Evolutionary conservation across 2,329 filamentous ascomycete species (phyloP), one percentile per base, ranked within the genome.

Genomic region (Reticulascus tulasneorum): DNA sequence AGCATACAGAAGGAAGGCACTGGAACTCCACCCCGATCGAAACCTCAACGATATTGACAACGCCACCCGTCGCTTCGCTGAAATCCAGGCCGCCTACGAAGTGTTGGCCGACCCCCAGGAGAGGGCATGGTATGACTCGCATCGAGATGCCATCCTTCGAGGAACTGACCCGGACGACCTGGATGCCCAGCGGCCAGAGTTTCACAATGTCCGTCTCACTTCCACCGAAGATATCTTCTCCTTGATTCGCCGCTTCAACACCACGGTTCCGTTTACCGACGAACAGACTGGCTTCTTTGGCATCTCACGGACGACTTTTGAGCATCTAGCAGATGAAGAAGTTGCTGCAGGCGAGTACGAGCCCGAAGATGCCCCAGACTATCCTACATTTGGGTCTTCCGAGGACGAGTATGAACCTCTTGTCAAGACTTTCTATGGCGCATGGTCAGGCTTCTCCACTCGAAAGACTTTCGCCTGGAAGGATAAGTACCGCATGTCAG

Each of bases 81-180:
- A 96, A 55, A 75, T 97, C 19, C 91, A 96, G 59, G 77, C 89
- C 23, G 93, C 93, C 29, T 94, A 98, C 58, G 88, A 97, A 59
- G 79, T 98, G n/a, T 76, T 98, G 2, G 94, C 90, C 2, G 93
- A 98, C 58, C 82, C 89, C 9, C 91, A 98, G 58, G 93, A 98
- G 60, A 80, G 93, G 49, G 84, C 90, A 21, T 98, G 93, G 93
- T 98, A 98, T 65, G 91, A 98, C 63, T 89, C 89, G 4, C 93
- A 98, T 56, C 83, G 88, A 42, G 82, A 89, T 49, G 81, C 85
- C 33, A 94, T 97, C 44, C 66, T 97, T 44, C 75, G 77, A 20
- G 84, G 82, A 24, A 72, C 77, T 38, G 77, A 80, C 35, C 47
- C 56, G 21, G 59, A 60, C 19, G 62, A 60, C 19, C 61, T 57